Evolutionary conservation across 2,329 filamentous ascomycete genomes (phyloP), one percentile per base, ranked within the genome.

Genomic region (Sporothrix variecibatus): DNA sequence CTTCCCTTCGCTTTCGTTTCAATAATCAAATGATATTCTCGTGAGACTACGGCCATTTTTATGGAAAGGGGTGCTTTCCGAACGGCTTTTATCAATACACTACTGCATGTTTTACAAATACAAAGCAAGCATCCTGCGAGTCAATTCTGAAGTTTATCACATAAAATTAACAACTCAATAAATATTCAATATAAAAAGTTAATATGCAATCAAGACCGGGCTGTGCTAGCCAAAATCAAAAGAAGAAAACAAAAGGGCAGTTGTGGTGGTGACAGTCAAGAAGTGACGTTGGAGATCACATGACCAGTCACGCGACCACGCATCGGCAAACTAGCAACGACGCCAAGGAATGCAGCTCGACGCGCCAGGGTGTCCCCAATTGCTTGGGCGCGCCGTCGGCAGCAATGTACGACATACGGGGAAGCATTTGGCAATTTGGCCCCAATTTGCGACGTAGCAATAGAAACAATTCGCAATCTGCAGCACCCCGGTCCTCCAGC

Each of bases 301-400:
- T 70, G 49, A 53, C 20, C 5, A 26, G 12, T 70, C 68, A 56
- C 68, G 43, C 17, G 65, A 68, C 3, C 68, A 58, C 68, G 49
- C 11, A 46, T 67, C 40, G 53, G 20, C 11, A 40, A 20, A 23
- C 7, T 43, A 38, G 17, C 8, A 11, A n/a, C 23, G 38, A 23
- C 62, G 62, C 38, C 38, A 65, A 58, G 70, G 69, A 64, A 65
- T 53, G 58, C 43, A 56, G 60, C 46, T 68, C 26, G 51, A 73
- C 64, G 72, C 64, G 72, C 58, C 62, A 72, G 40, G 70, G 71
- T 72, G 71, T 51, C 71, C 70, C 71, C 71, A 72, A 65, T 46
- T 65, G 49, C 26, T 26, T 15, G 38, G 38, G 38, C 60, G 60
- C 60, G 34, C 34, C 23, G 38, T 46, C 62, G 62, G 62, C 62